These are phyloP conservation scores for Talaromyces stipitatus DNA, from an alignment of 495 filamentous ascomycete species.

Conservation along the genomic window DNA sequence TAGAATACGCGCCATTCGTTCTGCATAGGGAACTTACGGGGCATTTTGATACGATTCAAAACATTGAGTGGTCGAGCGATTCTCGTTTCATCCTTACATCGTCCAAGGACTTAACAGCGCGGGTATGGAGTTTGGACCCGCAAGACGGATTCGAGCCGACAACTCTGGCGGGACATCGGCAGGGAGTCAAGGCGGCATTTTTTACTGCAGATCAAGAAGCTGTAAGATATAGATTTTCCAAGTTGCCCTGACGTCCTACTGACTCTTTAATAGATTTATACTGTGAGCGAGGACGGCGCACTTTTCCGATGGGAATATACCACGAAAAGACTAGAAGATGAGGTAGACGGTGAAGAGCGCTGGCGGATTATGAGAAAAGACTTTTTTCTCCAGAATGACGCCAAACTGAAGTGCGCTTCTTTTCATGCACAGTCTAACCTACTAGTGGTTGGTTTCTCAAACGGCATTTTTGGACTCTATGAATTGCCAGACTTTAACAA, in stretches of 20 bases:
- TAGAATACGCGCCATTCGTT: constrained; percentile 93
- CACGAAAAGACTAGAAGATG: constrained; percentile 26
- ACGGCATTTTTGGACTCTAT: constrained; percentile 86
- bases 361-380: constrained; percentile 86
- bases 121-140: constrained; percentile 86
- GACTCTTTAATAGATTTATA: constrained; percentile 63
- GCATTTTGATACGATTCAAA: constrained; percentile 79
- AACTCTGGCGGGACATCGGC: constrained; percentile 79
- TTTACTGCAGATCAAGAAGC: constrained; percentile 89
- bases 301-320: constrained; percentile 59
- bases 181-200: constrained; percentile 79
- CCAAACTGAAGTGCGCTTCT: constrained; percentile 77
- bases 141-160: constrained; percentile 88
- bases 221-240: constrained; percentile 25
- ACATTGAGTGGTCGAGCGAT: constrained; percentile 90
- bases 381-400: constrained; percentile 86
- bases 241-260: constrained; percentile 41
- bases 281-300: constrained; percentile 59
- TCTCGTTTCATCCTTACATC: constrained; percentile 89
- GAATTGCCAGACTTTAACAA: constrained; percentile 95
- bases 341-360: constrained; percentile 38
- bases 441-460: constrained; percentile 88
- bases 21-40: constrained; percentile 77
- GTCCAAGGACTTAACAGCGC: constrained; percentile 83
- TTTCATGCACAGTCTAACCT: constrained; percentile 84